Evolutionary conservation across 2,329 filamentous ascomycete species (phyloP).

Genomic region (Apiospora marii): DNA sequence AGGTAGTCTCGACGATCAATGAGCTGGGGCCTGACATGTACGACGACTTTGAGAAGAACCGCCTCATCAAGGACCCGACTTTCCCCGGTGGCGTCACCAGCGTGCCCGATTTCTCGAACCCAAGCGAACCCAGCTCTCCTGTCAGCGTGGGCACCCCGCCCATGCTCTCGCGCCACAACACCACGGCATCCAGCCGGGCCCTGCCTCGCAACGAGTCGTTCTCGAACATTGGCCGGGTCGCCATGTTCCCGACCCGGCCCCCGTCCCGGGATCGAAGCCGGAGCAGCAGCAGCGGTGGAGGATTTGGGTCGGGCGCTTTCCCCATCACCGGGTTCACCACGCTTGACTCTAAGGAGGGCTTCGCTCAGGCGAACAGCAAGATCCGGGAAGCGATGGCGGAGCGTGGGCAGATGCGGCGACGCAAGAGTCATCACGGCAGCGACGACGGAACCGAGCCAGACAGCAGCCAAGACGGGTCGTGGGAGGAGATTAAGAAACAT

Average conservation of each 20-base stretch:
- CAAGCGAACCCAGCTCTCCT: conserved; percentile 36
- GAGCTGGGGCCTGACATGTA: conserved; percentile 95
- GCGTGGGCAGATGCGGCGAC: conserved; percentile 68
- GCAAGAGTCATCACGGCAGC: conserved; percentile 44
- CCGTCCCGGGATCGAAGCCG: conserved; percentile 80
- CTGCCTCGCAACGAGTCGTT: conserved; percentile 91
- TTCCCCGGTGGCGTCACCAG: conserved; percentile 42
- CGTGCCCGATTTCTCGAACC: conserved; percentile 35
- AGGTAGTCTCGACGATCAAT: conserved; percentile 94
- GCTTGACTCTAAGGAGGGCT: conserved; percentile 71
- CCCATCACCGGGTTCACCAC: conserved; percentile 74
- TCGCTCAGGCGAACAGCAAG: conserved; percentile 84
- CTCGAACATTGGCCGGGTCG: conserved; percentile 85
- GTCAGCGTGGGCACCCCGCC: conserved; percentile 33
- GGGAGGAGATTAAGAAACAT: conserved; percentile 20
- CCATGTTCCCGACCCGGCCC: conserved; percentile 89
- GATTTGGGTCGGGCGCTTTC: conserved; percentile 67
- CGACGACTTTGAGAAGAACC: conserved; percentile 86
- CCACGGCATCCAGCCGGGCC: conserved; percentile 59
- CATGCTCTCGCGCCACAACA: conserved; percentile 56
- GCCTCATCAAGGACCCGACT: conserved; percentile 68
- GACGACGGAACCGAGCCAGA: conserved; percentile 23
- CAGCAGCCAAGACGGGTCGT: conserved; percentile 23
- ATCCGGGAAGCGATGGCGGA: conserved; percentile 87
- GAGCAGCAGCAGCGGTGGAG: conserved; percentile 72